Evolutionary conservation across 2,329 filamentous ascomycete genomes (phyloP).

Genomic region (Harringtonia lauricola): DNA sequence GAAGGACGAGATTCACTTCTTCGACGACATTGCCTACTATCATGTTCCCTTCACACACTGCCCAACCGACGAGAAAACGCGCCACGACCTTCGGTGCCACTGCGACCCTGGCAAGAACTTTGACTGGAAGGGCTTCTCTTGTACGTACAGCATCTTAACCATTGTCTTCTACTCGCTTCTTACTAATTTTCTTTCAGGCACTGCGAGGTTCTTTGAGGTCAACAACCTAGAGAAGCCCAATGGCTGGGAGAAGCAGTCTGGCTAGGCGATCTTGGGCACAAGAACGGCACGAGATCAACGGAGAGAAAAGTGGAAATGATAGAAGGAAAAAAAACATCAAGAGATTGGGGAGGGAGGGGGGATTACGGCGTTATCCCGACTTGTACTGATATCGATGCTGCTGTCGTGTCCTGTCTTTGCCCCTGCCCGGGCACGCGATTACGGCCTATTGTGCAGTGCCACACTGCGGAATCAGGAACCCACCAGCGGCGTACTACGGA

Average conservation of each 20-base stretch:
- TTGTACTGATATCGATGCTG: too few species aligned
- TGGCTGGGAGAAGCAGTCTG: slow-evolving; percentile 66
- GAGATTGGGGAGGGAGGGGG: too few species aligned
- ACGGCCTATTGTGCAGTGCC: too few species aligned
- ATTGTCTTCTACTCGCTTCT: not conserved
- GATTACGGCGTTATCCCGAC: too few species aligned
- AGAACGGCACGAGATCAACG: too few species aligned
- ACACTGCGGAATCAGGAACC: too few species aligned
- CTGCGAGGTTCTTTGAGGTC: slow-evolving; percentile 73
- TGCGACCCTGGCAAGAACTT: slow-evolving; percentile 97
- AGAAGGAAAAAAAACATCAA: too few species aligned
- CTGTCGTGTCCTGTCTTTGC: too few species aligned
- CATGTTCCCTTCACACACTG: slow-evolving; percentile 98
- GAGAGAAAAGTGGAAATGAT: too few species aligned
- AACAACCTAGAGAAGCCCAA: slow-evolving; percentile 73
- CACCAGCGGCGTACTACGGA: too few species aligned
- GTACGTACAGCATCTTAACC: slow-evolving; percentile 48
- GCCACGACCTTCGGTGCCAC: slow-evolving; percentile 78
- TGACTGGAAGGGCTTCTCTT: slow-evolving; percentile 98
- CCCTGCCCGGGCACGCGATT: too few species aligned
- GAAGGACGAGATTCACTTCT: slow-evolving; percentile 95
- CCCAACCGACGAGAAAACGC: slow-evolving; percentile 76
- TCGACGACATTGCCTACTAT: slow-evolving; percentile 97
- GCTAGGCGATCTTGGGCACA: slow-evolving; percentile 11
- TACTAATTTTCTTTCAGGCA: slow-evolving; percentile 43